These are phyloP conservation scores for Pichia sp. DNA, from an alignment of 1,139 yeast genomes.

Conservation along the genomic window DNA sequence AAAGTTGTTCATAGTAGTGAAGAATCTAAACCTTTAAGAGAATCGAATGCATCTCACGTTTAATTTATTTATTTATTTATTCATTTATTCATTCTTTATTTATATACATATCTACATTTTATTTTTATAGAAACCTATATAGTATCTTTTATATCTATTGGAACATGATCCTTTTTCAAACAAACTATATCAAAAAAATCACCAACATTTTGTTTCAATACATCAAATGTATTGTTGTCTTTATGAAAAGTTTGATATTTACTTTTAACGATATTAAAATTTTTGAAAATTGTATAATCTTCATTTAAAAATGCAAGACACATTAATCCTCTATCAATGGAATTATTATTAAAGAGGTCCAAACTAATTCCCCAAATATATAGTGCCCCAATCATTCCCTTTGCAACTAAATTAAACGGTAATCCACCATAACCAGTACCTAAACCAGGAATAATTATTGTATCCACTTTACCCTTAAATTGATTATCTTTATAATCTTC, in stretches of 20 bases:
- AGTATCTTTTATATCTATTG: too few relatives aligned
- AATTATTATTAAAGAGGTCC: slow-evolving; percentile 18
- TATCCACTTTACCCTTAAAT: slow-evolving; percentile 24
- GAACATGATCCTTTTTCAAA: too few relatives aligned
- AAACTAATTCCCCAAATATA: slow-evolving; percentile 21
- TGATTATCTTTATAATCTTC: too few relatives aligned
- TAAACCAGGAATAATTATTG: slow-evolving; percentile 42
- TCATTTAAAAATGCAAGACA: slow-evolving; percentile 25
- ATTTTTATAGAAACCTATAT: too few relatives aligned
- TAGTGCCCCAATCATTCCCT: slow-evolving; percentile 31
- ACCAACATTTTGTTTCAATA: slow-evolving; percentile 10
- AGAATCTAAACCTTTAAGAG: too few relatives aligned
- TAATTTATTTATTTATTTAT: too few relatives aligned
- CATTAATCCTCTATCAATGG: slow-evolving; percentile 12
- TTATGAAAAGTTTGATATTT: background rate
- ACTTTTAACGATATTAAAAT: slow-evolving; percentile 4
- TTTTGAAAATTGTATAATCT: slow-evolving; percentile 13
- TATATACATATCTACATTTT: too few relatives aligned
- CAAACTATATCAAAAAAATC: slow-evolving; percentile 4
- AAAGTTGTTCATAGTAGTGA: slow-evolving; percentile 18
- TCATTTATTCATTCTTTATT: too few relatives aligned
- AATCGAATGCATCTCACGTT: too few relatives aligned
- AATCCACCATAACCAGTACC: slow-evolving; percentile 48
- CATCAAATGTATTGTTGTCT: slow-evolving; percentile 4
- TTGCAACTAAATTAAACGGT: slow-evolving; percentile 32